Evolutionary conservation across 1,284 basidiomycete genomes (phyloP), one percentile per base, ranked within the genome.

Genomic region (Puccinia coronata): DNA sequence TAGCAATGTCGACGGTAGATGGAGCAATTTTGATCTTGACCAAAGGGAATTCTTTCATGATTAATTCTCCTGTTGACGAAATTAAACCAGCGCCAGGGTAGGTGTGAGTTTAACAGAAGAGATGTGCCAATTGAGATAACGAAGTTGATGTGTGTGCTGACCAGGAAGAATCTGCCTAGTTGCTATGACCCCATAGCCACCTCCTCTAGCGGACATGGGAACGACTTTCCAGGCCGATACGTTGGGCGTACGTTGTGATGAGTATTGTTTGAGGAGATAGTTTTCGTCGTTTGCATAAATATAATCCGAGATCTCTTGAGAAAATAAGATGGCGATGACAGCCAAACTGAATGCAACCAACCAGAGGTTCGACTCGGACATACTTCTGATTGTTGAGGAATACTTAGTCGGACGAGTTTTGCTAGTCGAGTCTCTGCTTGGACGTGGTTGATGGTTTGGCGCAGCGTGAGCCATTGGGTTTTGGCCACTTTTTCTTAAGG

Each of bases 141-240:
- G 4, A 41, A 41, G 20, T 20, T 20, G 12, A 51, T 51, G 18
- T 51, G 18, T 11, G 18, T 4, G 4, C 67, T 49, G 25, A 80
- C 77, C 78, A 34, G 78, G 78, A 31, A 51, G 57, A n/a, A 80
- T 80, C 18, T 63, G 36, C 14, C 78, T 69, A 41, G 53, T 80
- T 39, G 78, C 78, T 2, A 72, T 63, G 23, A 80, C 41, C 5
- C 78, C 78, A 72, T 73, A 80, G 43, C 78, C 78, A n/a, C 78
- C 67, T 41, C 67, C 78, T 53, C 67, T 49, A 25, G 28, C 16
- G 43, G 53, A 28, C 53, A 73, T 72, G 18, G 67, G 39, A 11
- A 71, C 69, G 20, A 80, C 57, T 39, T 51, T 36, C 69, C 69
- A 80, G 25, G 78, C 53, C 23, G 78, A 73, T 23, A 73, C 36